Evolutionary conservation across 805 yeast species (phyloP).

Genomic region (Candida jianshihensis): DNA sequence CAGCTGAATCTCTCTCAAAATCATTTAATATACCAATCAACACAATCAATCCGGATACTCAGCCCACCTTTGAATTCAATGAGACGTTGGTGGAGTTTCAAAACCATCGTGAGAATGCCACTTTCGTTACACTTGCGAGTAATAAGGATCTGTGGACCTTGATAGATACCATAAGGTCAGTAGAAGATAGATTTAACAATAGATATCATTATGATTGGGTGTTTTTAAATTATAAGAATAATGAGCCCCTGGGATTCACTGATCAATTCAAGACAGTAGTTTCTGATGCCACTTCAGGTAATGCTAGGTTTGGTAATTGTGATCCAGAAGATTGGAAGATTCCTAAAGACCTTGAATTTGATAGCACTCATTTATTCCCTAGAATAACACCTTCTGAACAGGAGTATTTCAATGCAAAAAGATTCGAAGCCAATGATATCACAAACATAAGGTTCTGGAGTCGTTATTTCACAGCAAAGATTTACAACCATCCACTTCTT

Average conservation of each 20-base stretch:
- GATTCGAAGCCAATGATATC: not conserved
- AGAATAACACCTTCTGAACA: slow-evolving; percentile 65
- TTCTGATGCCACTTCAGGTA: slow-evolving; percentile 52
- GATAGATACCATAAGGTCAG: slow-evolving; percentile 44
- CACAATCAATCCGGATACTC: too few species aligned
- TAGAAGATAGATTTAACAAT: slow-evolving; percentile 31
- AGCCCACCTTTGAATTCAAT: not conserved
- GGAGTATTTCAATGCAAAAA: not conserved
- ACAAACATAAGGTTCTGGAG: slow-evolving; percentile 82
- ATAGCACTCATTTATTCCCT: slow-evolving; percentile 47
- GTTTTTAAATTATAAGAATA: slow-evolving; percentile 59
- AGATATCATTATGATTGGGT: slow-evolving; percentile 87
- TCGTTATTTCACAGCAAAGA: slow-evolving; percentile 79
- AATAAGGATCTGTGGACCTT: slow-evolving; percentile 49
- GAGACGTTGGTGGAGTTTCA: not conserved
- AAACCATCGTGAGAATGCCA: slow-evolving; percentile 26
- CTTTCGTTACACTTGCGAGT: slow-evolving; percentile 48
- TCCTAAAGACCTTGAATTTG: slow-evolving; percentile 63
- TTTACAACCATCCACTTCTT: slow-evolving; percentile 65
- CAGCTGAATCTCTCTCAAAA: too few species aligned
- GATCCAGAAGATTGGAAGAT: slow-evolving; percentile 68
- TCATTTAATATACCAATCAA: too few species aligned
- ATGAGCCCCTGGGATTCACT: slow-evolving; percentile 43
- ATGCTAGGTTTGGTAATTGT: slow-evolving; percentile 64
- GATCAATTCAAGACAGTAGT: slow-evolving; percentile 61